A percentile compares a stretch with the other conserved stretches of the same genome.
Conservation (phyloP, 495 filamentous ascomycete genomes). For the Coniosporium apollinis region DNA sequence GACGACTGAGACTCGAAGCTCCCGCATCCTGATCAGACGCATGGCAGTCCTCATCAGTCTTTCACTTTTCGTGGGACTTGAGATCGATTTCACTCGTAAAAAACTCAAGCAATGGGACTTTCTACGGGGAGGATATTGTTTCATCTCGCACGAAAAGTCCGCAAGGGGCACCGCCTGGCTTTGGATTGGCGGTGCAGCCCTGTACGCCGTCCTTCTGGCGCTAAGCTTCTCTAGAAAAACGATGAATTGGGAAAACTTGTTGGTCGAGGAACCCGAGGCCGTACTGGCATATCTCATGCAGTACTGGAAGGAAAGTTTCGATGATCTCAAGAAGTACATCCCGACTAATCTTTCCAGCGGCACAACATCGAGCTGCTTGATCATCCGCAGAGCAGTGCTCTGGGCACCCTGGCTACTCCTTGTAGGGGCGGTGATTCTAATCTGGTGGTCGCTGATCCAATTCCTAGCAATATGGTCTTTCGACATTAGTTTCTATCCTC, state of each 20-base stretch:
- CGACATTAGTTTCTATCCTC: background rate
- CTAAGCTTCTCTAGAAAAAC: too few relatives aligned
- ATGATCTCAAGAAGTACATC: background rate
- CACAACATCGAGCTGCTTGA: background rate
- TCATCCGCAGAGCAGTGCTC: too few relatives aligned
- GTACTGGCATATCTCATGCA: background rate
- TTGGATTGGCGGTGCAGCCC: too few relatives aligned
- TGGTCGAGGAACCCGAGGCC: background rate
- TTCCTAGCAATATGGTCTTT: slow-evolving; percentile 2
- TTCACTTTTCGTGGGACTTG: background rate
- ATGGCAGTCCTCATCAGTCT: background rate
- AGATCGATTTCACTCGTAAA: background rate
- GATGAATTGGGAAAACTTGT: too few relatives aligned
- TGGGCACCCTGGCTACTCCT: background rate
- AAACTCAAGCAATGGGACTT: background rate
- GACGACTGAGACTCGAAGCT: background rate
- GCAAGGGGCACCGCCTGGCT: background rate
- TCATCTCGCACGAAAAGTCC: background rate
- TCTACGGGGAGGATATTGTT: background rate
- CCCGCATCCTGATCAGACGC: background rate
- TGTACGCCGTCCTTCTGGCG: too few relatives aligned
- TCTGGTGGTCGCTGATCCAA: background rate
- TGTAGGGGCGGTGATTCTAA: background rate
- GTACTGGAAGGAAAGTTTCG: background rate
- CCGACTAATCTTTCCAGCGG: background rate